Evolutionary conservation across 805 yeast species (phyloP).

Genomic region (Starmerella roubikii): DNA sequence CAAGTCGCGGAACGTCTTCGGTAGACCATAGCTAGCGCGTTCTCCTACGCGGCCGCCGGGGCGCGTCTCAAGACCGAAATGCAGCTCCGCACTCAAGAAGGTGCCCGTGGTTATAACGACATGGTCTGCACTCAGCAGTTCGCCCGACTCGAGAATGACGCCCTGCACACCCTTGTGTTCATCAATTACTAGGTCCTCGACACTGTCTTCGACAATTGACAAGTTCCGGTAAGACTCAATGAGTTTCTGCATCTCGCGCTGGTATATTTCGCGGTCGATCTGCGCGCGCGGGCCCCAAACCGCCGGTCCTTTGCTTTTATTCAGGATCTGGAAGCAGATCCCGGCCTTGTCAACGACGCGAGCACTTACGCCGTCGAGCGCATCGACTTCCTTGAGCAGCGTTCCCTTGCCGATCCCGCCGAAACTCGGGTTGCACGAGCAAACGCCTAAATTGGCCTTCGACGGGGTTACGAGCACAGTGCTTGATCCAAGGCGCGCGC

Average conservation of each 20-base stretch:
- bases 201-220: constrained; percentile 55
- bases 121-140: constrained; percentile 41
- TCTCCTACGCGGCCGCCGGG: constrained; percentile 96
- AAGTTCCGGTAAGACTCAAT: constrained; percentile 40
- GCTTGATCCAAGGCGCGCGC: constrained; percentile 67
- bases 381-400: constrained; percentile 81
- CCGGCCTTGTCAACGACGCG: constrained; percentile 86
- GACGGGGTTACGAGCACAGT: constrained; percentile 71
- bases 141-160: constrained; percentile 57
- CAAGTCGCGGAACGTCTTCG: constrained; percentile 57
- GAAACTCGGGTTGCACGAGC: constrained; percentile 94
- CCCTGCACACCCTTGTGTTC: constrained; percentile 39
- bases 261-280: constrained; percentile 72
- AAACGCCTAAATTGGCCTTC: constrained; percentile 67
- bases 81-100: constrained; percentile 86
- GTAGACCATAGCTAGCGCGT: constrained; percentile 76
- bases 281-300: constrained; percentile 99
- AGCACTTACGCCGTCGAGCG: constrained; percentile 84
- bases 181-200: constrained; percentile 66
- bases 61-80: constrained; percentile 62
- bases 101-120: constrained; percentile 95
- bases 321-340: constrained; percentile 75
- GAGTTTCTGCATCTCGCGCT: constrained; percentile 62
- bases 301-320: constrained; percentile 82
- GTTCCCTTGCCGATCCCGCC: constrained; percentile 99